Conservation (phyloP, 441 rosid species). For the Corymbia calophylla region DNA sequence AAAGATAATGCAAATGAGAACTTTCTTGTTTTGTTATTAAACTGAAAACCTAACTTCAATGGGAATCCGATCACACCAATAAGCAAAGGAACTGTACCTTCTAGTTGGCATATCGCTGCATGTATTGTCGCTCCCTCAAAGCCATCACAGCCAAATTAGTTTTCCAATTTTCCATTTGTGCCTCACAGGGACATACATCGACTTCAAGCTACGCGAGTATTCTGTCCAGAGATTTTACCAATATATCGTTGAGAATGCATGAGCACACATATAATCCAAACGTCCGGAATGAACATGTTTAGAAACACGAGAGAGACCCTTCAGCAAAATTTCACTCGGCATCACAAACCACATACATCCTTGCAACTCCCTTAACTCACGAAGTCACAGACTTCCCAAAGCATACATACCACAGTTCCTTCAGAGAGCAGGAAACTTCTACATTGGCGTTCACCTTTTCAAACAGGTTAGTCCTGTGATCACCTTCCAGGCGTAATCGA, state of each 20-base stretch:
- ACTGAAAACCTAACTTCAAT: background rate
- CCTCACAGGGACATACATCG: constrained; percentile 71
- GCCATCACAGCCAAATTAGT: constrained; percentile 90
- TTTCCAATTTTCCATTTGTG: constrained; percentile 84
- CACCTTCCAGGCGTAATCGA: constrained; percentile 79
- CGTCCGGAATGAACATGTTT: background rate
- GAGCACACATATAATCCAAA: background rate
- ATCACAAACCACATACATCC: background rate
- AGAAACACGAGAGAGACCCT: background rate
- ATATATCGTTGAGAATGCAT: background rate
- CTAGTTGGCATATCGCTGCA: constrained; percentile 67
- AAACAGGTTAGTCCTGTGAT: constrained; percentile 75
- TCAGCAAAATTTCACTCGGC: background rate
- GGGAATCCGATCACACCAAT: background rate
- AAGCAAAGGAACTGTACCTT: constrained; percentile 40
- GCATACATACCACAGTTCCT: background rate
- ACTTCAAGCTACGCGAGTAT: constrained; percentile 73
- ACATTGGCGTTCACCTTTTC: constrained; percentile 46
- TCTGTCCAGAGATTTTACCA: constrained; percentile 19
- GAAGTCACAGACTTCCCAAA: background rate
- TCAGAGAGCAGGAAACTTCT: background rate
- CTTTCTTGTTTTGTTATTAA: background rate
- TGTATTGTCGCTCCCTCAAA: constrained; percentile 70
- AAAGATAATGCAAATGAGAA: background rate
- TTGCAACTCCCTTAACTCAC: background rate